Percentiles rank a stretch among this genome's conserved stretches.
These are phyloP conservation scores for Mucuna pruriens DNA, from an alignment of 306 rosid genomes.

Conservation along the genomic window DNA sequence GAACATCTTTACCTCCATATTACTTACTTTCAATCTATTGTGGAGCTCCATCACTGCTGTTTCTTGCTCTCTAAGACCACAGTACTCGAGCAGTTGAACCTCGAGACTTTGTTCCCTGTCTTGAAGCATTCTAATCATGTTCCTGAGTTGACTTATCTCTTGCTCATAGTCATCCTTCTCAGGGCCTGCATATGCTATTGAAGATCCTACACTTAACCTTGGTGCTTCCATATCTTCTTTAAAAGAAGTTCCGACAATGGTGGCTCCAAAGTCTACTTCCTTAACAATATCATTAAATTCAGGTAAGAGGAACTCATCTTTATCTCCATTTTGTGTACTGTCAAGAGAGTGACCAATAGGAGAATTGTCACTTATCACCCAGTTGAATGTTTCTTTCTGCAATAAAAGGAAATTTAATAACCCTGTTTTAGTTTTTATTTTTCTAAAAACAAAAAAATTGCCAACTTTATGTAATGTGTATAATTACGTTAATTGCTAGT, in stretches of 20 bases:
- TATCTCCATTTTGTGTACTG: constrained; percentile 46
- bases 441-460: neutral
- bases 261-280: constrained; percentile 51
- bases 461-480: constrained; percentile 2
- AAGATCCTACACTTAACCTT: constrained; percentile 43
- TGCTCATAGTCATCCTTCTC: constrained; percentile 63
- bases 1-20: constrained; percentile 81
- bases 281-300: constrained; percentile 65
- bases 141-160: constrained; percentile 66
- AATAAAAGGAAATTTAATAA: neutral
- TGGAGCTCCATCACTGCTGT: constrained; percentile 73
- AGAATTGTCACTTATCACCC: constrained; percentile 38
- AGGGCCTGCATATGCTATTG: constrained; percentile 43
- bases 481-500: neutral
- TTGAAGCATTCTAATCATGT: constrained; percentile 65
- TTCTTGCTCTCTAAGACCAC: constrained; percentile 88
- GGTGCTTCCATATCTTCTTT: constrained; percentile 45
- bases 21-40: constrained; percentile 69
- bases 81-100: constrained; percentile 78
- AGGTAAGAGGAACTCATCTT: constrained; percentile 60
- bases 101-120: constrained; percentile 78
- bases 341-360: constrained; percentile 35
- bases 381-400: constrained; percentile 62
- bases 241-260: constrained; percentile 49
- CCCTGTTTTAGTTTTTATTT: neutral